A percentile compares a stretch with the other conserved stretches of the same genome.
Conservation (phyloP, 129 eudicot genomes). For the Flaveria sonorensis region DNA sequence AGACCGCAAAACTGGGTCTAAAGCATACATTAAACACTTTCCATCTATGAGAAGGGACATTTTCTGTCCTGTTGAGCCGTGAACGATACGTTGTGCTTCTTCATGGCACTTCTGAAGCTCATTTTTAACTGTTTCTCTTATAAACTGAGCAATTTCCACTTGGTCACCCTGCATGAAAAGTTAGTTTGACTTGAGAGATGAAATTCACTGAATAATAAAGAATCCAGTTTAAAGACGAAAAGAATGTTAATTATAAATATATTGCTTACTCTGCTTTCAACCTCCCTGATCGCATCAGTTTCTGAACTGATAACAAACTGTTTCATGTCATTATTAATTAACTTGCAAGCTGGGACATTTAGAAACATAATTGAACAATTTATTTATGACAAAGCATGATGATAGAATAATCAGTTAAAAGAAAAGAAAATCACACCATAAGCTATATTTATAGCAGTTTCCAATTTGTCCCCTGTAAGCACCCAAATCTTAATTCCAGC, state of each 20-base stretch:
- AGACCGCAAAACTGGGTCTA: conserved; percentile 82
- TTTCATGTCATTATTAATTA: conserved; percentile 88
- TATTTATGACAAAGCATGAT: neutral
- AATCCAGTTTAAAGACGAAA: conserved; percentile 7
- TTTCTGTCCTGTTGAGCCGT: conserved; percentile 59
- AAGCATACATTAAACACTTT: conserved; percentile 93
- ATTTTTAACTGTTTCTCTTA: conserved; percentile 67
- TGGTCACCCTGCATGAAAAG: conserved; percentile 73
- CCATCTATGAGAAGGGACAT: conserved; percentile 91
- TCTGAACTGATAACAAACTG: conserved; percentile 96
- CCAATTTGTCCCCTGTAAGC: conserved; percentile 97
- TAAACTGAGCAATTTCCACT: conserved; percentile 91
- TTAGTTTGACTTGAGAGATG: conserved; percentile 5
- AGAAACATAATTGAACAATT: conserved; percentile 17
- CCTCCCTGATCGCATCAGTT: conserved; percentile 90
- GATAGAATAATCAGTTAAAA: neutral
- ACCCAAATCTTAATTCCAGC: conserved; percentile 99
- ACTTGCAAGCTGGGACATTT: conserved; percentile 77
- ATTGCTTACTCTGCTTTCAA: conserved; percentile 73
- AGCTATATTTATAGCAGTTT: conserved; percentile 96
- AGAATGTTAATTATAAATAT: conserved; percentile 12
- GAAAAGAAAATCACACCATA: conserved; percentile 55
- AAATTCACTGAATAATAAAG: conserved; percentile 21
- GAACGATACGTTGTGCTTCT: conserved; percentile 69
- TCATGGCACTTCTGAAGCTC: conserved; percentile 70